Base-by-base conservation (phyloP, 2,329 filamentous ascomycete genomes). In the Pseudogymnoascus sp. region DNA sequence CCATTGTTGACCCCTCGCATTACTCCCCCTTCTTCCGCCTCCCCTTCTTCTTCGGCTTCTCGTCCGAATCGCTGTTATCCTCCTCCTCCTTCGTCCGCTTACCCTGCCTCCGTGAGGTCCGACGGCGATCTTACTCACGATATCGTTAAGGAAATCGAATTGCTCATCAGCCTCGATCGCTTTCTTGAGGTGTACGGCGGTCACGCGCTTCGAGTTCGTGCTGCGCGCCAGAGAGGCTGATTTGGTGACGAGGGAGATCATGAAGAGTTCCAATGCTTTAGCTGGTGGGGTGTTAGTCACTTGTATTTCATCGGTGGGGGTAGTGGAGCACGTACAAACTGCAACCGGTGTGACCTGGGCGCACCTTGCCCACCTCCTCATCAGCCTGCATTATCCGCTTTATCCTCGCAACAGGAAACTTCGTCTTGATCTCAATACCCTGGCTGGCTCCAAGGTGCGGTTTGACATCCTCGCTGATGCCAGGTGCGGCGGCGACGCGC, bases 321-420 rank as follows among this genome's bases (percentile, higher is more conserved):
- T 43, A 49, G 40, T 63, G 21, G 21, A 41, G 49, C 21, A 79
- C 83, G 72, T 81, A 86, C 85, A 86, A 49, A 97, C 93, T 25
- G 93, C 95, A 63, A 96, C 96, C 14, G 93, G 93, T 0, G 95
- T 97, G 65, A 97, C 95, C 76, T 99, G 95, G 3, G 95, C 93
- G n/a, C 8, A 99, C 95, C 78, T 99, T 99, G 65, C 95, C 95
- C 0, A 99, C 93, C 74, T 99, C 95, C 73, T 99, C 95, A 72
- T 99, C 95, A 9, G 93, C 93, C 77, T 99, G 95, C 95, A 99
- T 97, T 71, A 99, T 97, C 60, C 95, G 87, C 81, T 99, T 99
- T 80, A 99, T 99, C 65, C 95, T 85, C 12, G 95, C 95, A 33
- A 96, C 96, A 1, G 95, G 95, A 71, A 99, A 99, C 71, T 97